Evolutionary conservation across 768 basidiomycete species (phyloP).

Genomic region (Chalciporus piperatus): DNA sequence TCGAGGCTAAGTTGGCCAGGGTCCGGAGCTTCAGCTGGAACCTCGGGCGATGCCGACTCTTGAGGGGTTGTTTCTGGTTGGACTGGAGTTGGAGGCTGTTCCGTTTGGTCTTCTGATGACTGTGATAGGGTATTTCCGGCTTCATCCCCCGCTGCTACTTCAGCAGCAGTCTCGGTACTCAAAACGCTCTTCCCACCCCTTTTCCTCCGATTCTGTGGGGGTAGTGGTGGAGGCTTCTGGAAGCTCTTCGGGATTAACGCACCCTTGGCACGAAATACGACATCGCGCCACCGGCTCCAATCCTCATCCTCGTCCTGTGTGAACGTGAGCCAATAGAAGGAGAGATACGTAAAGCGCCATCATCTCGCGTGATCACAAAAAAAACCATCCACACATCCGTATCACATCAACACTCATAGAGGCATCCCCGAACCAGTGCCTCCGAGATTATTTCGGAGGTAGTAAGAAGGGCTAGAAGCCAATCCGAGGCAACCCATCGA

Average conservation of each 20-base stretch:
- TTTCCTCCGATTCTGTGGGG: slow-evolving; percentile 58
- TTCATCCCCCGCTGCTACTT: neutral
- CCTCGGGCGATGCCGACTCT: neutral
- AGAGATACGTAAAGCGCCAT: slow-evolving; percentile 1
- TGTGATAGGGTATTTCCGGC: neutral
- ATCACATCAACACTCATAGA: neutral
- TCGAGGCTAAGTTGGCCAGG: slow-evolving; percentile 36
- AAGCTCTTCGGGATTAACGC: slow-evolving; percentile 39
- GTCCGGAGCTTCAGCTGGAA: neutral
- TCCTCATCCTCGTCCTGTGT: slow-evolving; percentile 83
- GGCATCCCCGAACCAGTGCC: neutral
- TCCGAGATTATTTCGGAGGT: neutral
- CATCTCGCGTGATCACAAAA: neutral
- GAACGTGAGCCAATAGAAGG: neutral
- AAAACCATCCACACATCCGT: neutral
- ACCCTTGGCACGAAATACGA: slow-evolving; percentile 75
- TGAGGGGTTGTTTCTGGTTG: neutral
- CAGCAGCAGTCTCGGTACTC: neutral
- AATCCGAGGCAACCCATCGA: neutral
- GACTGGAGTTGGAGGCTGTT: neutral
- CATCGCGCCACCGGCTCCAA: slow-evolving; percentile 85
- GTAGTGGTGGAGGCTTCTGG: slow-evolving; percentile 38
- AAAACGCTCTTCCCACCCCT: slow-evolving; percentile 45
- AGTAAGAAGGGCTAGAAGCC: neutral
- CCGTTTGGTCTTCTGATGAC: neutral